Evolutionary conservation across 495 filamentous ascomycete genomes (phyloP).

Genomic region (Podospora pseudopauciseta): DNA sequence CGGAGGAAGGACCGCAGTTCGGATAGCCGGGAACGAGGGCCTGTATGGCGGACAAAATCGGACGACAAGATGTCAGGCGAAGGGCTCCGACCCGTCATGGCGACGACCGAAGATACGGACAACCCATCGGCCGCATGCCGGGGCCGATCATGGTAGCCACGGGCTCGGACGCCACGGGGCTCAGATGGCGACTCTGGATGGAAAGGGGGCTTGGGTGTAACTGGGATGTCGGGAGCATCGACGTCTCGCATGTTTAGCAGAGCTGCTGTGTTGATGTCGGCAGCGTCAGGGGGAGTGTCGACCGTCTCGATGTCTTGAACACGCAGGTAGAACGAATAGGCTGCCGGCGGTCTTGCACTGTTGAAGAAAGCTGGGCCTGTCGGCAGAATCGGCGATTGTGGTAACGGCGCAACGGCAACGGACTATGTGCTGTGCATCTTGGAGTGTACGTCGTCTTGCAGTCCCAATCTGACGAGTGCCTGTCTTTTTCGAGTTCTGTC

Average conservation of each 20-base stretch:
- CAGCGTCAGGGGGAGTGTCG: background rate
- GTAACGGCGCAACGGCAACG: slow-evolving; percentile 5
- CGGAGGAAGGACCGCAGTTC: slow-evolving; percentile 6
- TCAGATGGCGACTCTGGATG: background rate
- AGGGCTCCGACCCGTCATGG: background rate
- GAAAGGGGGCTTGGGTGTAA: background rate
- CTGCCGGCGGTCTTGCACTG: background rate
- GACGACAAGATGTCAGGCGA: background rate
- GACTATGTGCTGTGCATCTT: slow-evolving; percentile 15
- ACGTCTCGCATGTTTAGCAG: background rate
- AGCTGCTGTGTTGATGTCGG: background rate
- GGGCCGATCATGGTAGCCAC: background rate
- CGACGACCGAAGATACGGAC: background rate
- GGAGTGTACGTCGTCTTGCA: background rate
- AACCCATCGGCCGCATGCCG: background rate
- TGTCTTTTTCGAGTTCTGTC: background rate
- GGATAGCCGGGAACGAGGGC: background rate
- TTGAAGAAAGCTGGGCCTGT: background rate
- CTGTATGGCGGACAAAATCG: background rate
- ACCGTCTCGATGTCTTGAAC: background rate
- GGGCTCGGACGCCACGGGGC: background rate
- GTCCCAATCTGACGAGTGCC: background rate
- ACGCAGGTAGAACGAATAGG: background rate
- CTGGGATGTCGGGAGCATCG: background rate
- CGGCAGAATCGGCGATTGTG: background rate